A percentile compares a stretch with the other conserved stretches of the same genome.
Conservation (phyloP, 768 basidiomycete genomes). For the Erythrobasidium yunnanense region DNA sequence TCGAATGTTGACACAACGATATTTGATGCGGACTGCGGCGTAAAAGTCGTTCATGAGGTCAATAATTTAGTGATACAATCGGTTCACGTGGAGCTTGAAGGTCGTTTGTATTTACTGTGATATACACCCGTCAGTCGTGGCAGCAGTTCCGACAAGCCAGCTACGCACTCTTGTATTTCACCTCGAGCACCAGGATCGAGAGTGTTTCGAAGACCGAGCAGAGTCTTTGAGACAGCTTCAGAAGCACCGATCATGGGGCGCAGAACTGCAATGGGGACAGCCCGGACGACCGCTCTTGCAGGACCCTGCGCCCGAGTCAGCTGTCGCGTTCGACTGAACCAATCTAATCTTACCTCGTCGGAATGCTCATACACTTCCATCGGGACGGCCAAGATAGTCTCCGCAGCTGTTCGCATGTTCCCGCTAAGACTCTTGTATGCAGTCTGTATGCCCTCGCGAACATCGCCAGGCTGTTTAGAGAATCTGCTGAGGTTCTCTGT, state of each 20-base stretch:
- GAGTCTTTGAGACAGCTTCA: constrained; percentile 89
- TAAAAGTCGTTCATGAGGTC: no score
- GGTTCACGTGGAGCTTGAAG: background rate
- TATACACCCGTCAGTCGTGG: background rate
- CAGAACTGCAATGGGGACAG: constrained; percentile 91
- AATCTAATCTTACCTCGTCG: constrained; percentile 53
- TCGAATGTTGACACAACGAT: no score
- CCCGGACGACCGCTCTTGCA: constrained; percentile 84
- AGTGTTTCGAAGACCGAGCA: constrained; percentile 84
- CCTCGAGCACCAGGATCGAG: constrained; percentile 55
- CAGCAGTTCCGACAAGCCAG: background rate
- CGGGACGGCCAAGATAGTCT: constrained; percentile 94
- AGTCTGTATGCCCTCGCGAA: constrained; percentile 74
- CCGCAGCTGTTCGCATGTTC: constrained; percentile 86
- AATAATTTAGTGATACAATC: no score
- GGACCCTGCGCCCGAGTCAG: constrained; percentile 56
- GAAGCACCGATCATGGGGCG: constrained; percentile 97
- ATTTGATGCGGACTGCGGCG: no score
- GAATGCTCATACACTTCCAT: constrained; percentile 98
- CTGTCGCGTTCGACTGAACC: constrained; percentile 1
- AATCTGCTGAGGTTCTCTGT: constrained; percentile 54
- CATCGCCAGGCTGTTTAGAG: constrained; percentile 74
- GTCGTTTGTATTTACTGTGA: constrained; percentile 6
- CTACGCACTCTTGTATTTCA: constrained; percentile 11
- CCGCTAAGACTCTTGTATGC: constrained; percentile 80